Percentiles rank a stretch among this genome's conserved stretches.
Evolutionary conservation across 2,329 filamentous ascomycete species (phyloP).

Genomic region (Xylaria sp.): DNA sequence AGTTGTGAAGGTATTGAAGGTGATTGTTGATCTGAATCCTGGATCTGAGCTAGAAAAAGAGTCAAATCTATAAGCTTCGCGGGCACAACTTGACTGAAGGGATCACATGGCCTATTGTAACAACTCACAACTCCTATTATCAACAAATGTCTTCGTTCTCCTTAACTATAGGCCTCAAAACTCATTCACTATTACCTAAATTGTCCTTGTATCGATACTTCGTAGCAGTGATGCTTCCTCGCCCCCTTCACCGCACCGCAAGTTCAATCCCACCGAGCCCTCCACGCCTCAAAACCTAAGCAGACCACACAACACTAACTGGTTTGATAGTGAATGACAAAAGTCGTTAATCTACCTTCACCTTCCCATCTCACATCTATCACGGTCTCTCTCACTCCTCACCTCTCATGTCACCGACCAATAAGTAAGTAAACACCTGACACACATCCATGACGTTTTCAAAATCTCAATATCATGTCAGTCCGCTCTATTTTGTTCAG

Average conservation of each 20-base stretch:
- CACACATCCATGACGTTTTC: neutral
- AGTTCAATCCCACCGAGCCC: neutral
- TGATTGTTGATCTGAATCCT: no score
- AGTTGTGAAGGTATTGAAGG: no score
- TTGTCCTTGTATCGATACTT: neutral
- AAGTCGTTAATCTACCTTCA: slow-evolving; percentile 4
- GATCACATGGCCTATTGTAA: no score
- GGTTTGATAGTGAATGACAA: neutral
- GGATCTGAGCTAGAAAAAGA: no score
- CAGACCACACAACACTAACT: neutral
- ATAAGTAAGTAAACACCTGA: neutral
- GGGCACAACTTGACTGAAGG: no score
- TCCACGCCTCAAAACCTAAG: neutral
- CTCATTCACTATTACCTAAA: neutral
- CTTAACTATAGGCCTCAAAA: neutral
- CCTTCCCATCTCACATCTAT: slow-evolving; percentile 3
- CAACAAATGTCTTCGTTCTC: neutral
- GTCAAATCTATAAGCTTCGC: no score
- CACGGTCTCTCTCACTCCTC: neutral
- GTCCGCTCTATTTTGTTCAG: slow-evolving; percentile 26
- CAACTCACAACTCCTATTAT: neutral
- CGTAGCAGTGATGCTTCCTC: neutral
- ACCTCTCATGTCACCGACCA: neutral
- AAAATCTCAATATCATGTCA: slow-evolving; percentile 14
- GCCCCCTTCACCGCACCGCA: neutral